phyloP scores from a whole-genome alignment of 257 asterid genomes.

The Solanum acaule region DNA sequence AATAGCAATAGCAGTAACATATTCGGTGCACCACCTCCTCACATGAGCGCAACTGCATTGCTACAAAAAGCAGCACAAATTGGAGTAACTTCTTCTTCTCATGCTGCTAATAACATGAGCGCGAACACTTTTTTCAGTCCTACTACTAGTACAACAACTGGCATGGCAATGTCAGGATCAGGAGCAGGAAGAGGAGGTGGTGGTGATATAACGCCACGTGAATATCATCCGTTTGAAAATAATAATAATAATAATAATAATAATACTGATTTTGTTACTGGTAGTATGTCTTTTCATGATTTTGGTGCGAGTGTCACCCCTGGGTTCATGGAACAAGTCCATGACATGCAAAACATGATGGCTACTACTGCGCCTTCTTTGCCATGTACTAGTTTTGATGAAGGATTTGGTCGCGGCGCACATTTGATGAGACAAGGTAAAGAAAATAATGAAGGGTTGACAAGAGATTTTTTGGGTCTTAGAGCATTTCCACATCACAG shows the following conservation, averaged over 20 bases:
- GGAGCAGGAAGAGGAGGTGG: background rate
- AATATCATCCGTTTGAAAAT: background rate
- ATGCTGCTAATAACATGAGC: conserved; percentile 29
- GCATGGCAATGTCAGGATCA: background rate
- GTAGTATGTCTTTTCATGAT: background rate
- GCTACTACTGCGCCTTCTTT: background rate
- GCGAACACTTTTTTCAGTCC: background rate
- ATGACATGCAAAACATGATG: background rate
- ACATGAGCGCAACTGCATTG: conserved; percentile 65
- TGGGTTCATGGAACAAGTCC: conserved; percentile 1
- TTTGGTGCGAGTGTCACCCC: background rate
- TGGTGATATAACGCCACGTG: background rate
- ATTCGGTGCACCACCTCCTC: conserved; percentile 7
- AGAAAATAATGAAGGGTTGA: conserved; percentile 3
- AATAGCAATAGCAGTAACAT: conserved; percentile 6
- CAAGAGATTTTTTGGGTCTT: conserved; percentile 9
- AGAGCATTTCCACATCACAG: conserved; percentile 1
- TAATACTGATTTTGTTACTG: background rate
- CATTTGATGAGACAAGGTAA: background rate
- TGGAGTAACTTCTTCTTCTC: conserved; percentile 35
- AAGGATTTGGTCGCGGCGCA: background rate
- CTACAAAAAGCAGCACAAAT: conserved; percentile 63
- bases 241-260: background rate
- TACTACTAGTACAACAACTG: background rate
- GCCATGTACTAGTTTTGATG: background rate